phyloP scores from a whole-genome alignment of 495 filamentous ascomycete species.

The Clohesyomyces aquaticus region DNA sequence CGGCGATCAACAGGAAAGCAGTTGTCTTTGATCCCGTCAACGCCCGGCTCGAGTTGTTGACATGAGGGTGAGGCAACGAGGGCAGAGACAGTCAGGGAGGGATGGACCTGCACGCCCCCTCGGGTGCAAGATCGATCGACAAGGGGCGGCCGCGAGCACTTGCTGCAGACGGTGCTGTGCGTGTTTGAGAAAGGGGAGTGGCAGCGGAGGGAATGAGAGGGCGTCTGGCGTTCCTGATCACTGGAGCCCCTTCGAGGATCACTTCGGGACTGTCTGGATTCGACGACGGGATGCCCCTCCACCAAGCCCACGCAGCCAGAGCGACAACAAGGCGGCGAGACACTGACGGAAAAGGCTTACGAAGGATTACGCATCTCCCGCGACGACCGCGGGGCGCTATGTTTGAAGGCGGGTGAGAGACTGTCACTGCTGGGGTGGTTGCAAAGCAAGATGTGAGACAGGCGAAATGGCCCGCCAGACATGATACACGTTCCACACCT shows the following conservation, averaged over 20 bases:
- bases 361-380: conserved; percentile 34
- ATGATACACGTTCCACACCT: conserved; percentile 23
- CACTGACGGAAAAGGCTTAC: conserved; percentile 19
- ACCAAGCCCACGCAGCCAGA: conserved; percentile 9
- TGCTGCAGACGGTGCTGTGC: neutral
- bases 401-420: conserved; percentile 2
- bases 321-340: conserved; percentile 17
- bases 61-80: neutral
- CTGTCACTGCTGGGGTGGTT: too few relatives aligned
- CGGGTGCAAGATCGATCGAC: conserved; percentile 38
- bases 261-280: too few relatives aligned
- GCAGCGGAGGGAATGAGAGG: neutral
- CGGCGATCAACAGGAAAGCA: neutral
- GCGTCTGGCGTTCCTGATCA: neutral
- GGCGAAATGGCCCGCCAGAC: neutral
- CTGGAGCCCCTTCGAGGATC: too few relatives aligned
- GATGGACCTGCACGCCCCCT: conserved; percentile 25
- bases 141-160: conserved; percentile 23
- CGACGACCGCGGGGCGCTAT: conserved; percentile 7
- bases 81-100: conserved; percentile 12
- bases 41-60: conserved; percentile 19
- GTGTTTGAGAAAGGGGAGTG: neutral
- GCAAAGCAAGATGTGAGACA: too few relatives aligned
- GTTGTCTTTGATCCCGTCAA: neutral
- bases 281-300: conserved; percentile 11